These are phyloP conservation scores for Boechera retrofracta DNA, from an alignment of 345 rosid genomes.

Conservation along the genomic window DNA sequence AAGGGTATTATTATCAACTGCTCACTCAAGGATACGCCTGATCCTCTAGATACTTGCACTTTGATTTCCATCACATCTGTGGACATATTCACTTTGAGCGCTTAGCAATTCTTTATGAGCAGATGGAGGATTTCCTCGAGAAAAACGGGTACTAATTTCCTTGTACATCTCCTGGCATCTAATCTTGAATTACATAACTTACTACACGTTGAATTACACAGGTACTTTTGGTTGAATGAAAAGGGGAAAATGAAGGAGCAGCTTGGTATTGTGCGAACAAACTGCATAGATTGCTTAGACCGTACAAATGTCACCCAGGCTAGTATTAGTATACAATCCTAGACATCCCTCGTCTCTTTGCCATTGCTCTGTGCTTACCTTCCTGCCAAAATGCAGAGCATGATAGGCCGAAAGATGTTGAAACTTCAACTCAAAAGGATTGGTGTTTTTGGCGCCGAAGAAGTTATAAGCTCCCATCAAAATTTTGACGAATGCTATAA, in stretches of 20 bases:
- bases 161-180: slow-evolving; percentile 5
- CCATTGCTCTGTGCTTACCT: slow-evolving; percentile 26
- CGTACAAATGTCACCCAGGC: slow-evolving; percentile 99
- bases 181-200: background rate
- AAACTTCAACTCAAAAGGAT: slow-evolving; percentile 88
- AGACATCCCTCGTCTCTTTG: background rate
- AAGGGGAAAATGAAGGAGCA: slow-evolving; percentile 96
- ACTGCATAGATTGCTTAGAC: slow-evolving; percentile 97
- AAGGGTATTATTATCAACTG: slow-evolving; percentile 5
- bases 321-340: slow-evolving; percentile 42
- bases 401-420: slow-evolving; percentile 87
- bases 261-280: slow-evolving; percentile 86
- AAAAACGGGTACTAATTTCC: slow-evolving; percentile 66
- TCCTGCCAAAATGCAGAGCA: slow-evolving; percentile 66
- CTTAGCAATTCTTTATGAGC: slow-evolving; percentile 83
- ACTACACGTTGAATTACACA: slow-evolving; percentile 39
- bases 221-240: slow-evolving; percentile 88
- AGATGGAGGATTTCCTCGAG: slow-evolving; percentile 83
- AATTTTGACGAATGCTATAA: slow-evolving; percentile 84
- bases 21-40: slow-evolving; percentile 32
- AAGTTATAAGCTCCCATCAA: slow-evolving; percentile 72
- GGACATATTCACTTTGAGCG: slow-evolving; percentile 98
- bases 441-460: slow-evolving; percentile 88
- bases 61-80: slow-evolving; percentile 88
- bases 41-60: slow-evolving; percentile 85